Conservation (phyloP, 1,284 basidiomycete species). For the Neotropicomus parvogracilis region DNA sequence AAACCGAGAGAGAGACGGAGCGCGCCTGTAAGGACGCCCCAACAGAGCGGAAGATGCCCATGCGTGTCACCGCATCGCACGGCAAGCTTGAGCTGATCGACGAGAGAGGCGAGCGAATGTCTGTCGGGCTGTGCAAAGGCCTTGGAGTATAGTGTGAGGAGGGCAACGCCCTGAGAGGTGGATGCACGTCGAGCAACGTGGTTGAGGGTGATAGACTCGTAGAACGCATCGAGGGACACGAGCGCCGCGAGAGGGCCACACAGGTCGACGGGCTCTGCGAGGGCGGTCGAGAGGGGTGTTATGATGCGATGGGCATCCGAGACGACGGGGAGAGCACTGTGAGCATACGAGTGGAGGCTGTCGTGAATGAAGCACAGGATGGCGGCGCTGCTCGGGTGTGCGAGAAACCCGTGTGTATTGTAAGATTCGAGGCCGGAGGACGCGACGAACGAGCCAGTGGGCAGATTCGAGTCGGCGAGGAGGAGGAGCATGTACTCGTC, state of each 20-base stretch:
- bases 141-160: slow-evolving; percentile 85
- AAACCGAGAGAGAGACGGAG: slow-evolving; percentile 75
- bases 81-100: slow-evolving; percentile 65
- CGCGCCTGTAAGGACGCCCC: slow-evolving; percentile 80
- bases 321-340: slow-evolving; percentile 74
- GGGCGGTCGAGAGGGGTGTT: slow-evolving; percentile 19
- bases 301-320: slow-evolving; percentile 59
- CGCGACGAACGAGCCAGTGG: slow-evolving; percentile 88
- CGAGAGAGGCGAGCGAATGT: slow-evolving; percentile 33
- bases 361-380: slow-evolving; percentile 65
- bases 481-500: slow-evolving; percentile 64
- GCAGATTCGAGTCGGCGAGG: slow-evolving; percentile 79
- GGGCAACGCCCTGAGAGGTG: slow-evolving; percentile 87
- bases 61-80: slow-evolving; percentile 62
- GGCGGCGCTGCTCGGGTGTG: slow-evolving; percentile 30
- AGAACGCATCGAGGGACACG: slow-evolving; percentile 65
- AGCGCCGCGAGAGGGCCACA: slow-evolving; percentile 41
- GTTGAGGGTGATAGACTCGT: slow-evolving; percentile 86
- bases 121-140: slow-evolving; percentile 61
- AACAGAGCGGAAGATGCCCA: slow-evolving; percentile 89
- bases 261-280: slow-evolving; percentile 17
- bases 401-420: slow-evolving; percentile 78
- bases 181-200: slow-evolving; percentile 87
- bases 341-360: slow-evolving; percentile 72
- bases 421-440: slow-evolving; percentile 92